Evolutionary conservation across 495 filamentous ascomycete genomes (phyloP).

Genomic region (Halenospora varia): DNA sequence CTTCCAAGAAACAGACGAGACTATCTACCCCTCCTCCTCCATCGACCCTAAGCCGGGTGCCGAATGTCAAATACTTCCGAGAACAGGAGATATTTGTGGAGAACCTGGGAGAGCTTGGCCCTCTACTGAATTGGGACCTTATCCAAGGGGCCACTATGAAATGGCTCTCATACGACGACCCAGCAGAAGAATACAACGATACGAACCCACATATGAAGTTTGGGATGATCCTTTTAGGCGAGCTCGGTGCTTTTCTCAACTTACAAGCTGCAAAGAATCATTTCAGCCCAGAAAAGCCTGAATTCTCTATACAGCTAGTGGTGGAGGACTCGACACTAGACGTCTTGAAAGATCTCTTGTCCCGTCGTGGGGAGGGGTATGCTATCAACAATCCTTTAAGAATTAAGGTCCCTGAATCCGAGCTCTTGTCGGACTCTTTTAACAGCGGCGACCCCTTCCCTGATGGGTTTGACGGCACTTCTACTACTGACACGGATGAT

Average conservation of each 20-base stretch:
- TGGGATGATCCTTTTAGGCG: constrained; percentile 6
- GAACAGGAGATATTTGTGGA: constrained; percentile 2
- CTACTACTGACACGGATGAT: neutral
- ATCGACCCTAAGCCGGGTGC: no score
- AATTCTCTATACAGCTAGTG: constrained; percentile 4
- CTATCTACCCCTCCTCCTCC: no score
- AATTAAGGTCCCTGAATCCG: constrained; percentile 3
- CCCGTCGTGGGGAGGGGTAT: constrained; percentile 2
- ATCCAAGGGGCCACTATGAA: neutral
- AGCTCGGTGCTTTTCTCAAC: constrained; percentile 2
- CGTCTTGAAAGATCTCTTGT: neutral
- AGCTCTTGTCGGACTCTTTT: constrained; percentile 1
- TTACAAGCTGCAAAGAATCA: neutral
- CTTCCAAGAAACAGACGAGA: no score
- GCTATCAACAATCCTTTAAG: constrained; percentile 6
- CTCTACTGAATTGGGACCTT: constrained; percentile 1
- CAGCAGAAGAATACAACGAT: constrained; percentile 2
- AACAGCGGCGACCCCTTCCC: constrained; percentile 1
- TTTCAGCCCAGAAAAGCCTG: neutral
- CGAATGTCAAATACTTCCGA: constrained; percentile 6
- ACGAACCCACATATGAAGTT: neutral
- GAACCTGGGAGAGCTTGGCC: constrained; percentile 1
- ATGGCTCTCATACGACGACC: constrained; percentile 1
- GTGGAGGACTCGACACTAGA: constrained; percentile 1
- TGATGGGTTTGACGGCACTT: constrained; percentile 1